A percentile compares a stretch with the other conserved stretches of the same genome.
Evolutionary conservation across 2,329 filamentous ascomycete species (phyloP).

Genomic region (Hypoxylon sp.): DNA sequence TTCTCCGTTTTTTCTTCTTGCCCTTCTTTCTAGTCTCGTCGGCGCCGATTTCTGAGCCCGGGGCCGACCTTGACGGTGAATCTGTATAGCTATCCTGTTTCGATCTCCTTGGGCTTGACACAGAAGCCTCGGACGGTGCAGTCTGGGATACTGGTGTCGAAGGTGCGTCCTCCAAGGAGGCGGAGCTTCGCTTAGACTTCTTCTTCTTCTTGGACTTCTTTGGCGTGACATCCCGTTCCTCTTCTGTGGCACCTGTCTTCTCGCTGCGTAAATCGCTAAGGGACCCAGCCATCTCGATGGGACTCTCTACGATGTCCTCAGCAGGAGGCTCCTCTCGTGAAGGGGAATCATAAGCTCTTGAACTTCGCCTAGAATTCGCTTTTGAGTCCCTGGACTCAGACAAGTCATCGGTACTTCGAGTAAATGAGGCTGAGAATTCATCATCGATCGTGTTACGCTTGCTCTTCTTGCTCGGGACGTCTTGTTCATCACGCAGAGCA

Average conservation of each 20-base stretch:
- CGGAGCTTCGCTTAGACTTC: conserved; percentile 45
- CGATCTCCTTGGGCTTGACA: conserved; percentile 43
- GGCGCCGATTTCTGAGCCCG: conserved; percentile 22
- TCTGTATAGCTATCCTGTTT: conserved; percentile 44
- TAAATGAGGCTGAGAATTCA: conserved; percentile 33
- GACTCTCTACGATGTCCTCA: conserved; percentile 51
- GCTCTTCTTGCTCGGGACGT: conserved; percentile 42
- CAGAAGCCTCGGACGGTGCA: conserved; percentile 49
- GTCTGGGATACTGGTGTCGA: conserved; percentile 45
- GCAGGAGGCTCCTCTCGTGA: conserved; percentile 41
- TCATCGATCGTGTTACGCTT: conserved; percentile 38
- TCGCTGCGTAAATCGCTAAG: conserved; percentile 43
- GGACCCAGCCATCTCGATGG: conserved; percentile 51
- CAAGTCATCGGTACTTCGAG: conserved; percentile 43
- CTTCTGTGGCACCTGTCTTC: conserved; percentile 39
- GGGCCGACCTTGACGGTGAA: conserved; percentile 31
- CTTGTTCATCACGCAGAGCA: conserved; percentile 34
- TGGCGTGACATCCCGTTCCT: conserved; percentile 48
- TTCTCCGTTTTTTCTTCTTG: conserved; percentile 51
- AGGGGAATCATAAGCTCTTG: conserved; percentile 43
- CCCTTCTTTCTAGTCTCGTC: conserved; percentile 44
- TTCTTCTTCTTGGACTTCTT: conserved; percentile 46
- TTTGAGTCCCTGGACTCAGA: conserved; percentile 45
- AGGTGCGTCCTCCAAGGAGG: conserved; percentile 36
- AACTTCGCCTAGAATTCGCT: conserved; percentile 45